phyloP scores from a whole-genome alignment of 2,329 filamentous ascomycete species.

The Fusarium torreyae region DNA sequence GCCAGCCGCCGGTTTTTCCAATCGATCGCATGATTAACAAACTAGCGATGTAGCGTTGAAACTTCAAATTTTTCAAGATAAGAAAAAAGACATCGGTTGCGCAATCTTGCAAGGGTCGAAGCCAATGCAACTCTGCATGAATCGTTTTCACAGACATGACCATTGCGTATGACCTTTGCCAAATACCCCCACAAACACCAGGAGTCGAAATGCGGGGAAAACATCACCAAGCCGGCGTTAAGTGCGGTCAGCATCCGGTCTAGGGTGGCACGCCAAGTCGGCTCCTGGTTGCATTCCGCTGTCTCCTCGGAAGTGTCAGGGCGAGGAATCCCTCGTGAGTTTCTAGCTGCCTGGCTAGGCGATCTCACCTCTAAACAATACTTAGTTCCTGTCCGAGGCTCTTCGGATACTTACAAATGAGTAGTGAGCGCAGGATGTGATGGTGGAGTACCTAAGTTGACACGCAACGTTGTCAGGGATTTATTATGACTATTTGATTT shows the following conservation, averaged over 20 bases:
- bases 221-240: conserved; percentile 5
- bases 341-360: not conserved
- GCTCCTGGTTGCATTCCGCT: conserved; percentile 10
- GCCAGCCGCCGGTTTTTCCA: conserved; percentile 6
- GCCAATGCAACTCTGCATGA: conserved; percentile 6
- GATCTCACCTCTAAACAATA: not conserved
- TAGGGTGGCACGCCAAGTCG: conserved; percentile 9
- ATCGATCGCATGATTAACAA: conserved; percentile 27
- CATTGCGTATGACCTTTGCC: conserved; percentile 30
- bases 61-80: not conserved
- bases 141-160: conserved; percentile 26
- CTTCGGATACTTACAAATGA: not conserved
- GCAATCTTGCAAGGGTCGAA: conserved; percentile 3
- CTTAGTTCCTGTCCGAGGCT: conserved; percentile 1
- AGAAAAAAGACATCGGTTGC: conserved; percentile 5
- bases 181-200: conserved; percentile 3
- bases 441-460: no score
- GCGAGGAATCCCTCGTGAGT: conserved; percentile 16
- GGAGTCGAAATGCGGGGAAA: conserved; percentile 19
- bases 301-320: conserved; percentile 26
- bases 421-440: no score
- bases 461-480: no score
- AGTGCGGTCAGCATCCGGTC: conserved; percentile 21
- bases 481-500: no score
- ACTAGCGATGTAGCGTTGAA: not conserved